Base-by-base conservation (phyloP, 164 flowering plant species). In the Echeveria elegans region DNA sequence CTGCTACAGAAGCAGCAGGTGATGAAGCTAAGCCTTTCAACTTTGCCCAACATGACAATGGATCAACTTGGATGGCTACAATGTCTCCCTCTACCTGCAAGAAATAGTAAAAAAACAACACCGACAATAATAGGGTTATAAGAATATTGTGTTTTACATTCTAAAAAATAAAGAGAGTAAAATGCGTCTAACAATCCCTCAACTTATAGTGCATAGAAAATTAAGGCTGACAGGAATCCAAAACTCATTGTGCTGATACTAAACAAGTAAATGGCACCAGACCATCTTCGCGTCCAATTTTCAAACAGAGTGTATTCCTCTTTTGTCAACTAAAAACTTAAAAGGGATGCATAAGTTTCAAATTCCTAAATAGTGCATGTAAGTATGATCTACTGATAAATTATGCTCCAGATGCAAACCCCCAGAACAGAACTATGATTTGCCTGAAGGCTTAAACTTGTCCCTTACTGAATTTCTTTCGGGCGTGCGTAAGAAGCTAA, bases 61-160 rank as follows among this genome's bases (percentile, higher is more conserved):
- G 88, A 77, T 95, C 96, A 73, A 95, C 70, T 76, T 72, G 75
- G 66, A 91, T 61, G 28, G 84, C 96, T 53, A 95, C 97, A 68
- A 80, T 63, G 71, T 95, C 99, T 37, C 99, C 97, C 72, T 91
- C 99, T 21, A 92, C 80, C 99, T 95, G 75, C 67, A 77, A 34
- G 47, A 62, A 43, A 70, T 1, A 56, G 64, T 32, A 2, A 31
- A 23, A 64, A 16, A 28, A 11, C 60, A 16, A 29, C 6, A 5
- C 3, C 30, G 32, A 40, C 18, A 62, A 50, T 16, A 34, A 15
- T 18, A 24, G 16, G 2, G 16, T 18, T 15, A n/a, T 15, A 15
- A 45, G 4, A 16, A 45, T 45, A 2, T 14, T 45, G 4, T 16
- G 18, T 15, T 45, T 14, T 3, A 45, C 50, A 14, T 2, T 45